These are phyloP conservation scores for Dujonia santamariae DNA, from an alignment of 1,139 yeast genomes.

Conservation along the genomic window DNA sequence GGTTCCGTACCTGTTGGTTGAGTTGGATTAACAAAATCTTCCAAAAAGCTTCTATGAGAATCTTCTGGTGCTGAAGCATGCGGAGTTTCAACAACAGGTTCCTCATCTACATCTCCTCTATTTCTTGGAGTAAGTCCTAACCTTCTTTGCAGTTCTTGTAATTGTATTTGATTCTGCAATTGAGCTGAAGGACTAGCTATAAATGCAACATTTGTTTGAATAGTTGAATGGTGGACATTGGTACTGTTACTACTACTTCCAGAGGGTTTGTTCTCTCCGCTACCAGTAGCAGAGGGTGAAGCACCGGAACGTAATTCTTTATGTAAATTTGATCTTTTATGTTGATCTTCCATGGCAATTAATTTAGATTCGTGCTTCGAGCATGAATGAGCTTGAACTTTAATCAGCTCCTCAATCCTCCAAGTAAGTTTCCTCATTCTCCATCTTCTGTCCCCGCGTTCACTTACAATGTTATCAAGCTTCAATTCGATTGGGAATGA, in stretches of 20 bases:
- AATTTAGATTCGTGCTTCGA: conserved; percentile 49
- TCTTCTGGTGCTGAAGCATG: conserved; percentile 14
- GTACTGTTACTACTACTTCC: too few relatives aligned
- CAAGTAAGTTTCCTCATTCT: conserved; percentile 85
- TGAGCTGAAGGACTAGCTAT: conserved; percentile 10
- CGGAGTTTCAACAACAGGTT: conserved; percentile 9
- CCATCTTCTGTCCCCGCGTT: conserved; percentile 68
- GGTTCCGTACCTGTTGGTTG: conserved; percentile 3
- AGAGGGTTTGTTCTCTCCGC: conserved; percentile 6
- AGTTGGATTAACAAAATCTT: conserved; percentile 21
- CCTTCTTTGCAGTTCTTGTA: conserved; percentile 8
- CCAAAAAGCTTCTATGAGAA: conserved; percentile 20
- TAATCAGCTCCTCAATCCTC: conserved; percentile 83
- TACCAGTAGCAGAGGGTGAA: conserved; percentile 3
- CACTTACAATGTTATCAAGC: conserved; percentile 69
- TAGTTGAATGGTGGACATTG: conserved; percentile 37
- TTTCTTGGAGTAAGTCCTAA: conserved; percentile 7
- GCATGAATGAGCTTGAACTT: conserved; percentile 60
- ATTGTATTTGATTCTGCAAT: conserved; percentile 10
- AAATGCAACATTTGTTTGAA: conserved; percentile 29
- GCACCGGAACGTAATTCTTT: conserved; percentile 12
- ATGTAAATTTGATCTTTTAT: conserved; percentile 20
- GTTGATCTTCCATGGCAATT: conserved; percentile 43
- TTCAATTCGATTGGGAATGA: conserved; percentile 78
- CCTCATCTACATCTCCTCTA: conserved; percentile 13